Base-by-base conservation (phyloP, 495 filamentous ascomycete genomes). In the Extremus antarcticus region DNA sequence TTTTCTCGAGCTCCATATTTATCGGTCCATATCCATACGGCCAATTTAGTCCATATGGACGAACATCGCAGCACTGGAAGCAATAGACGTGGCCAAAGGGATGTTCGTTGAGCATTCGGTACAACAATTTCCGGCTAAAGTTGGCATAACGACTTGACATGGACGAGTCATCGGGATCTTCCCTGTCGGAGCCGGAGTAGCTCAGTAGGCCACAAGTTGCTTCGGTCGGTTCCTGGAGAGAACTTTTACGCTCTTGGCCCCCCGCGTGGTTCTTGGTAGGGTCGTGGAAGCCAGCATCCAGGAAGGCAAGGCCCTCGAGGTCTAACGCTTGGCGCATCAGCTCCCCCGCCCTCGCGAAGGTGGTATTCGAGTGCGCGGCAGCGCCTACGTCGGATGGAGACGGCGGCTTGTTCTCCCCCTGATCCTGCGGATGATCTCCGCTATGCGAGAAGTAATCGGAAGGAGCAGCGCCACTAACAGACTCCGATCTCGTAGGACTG, bases 291-390 rank as follows among this genome's bases (percentile, higher is more conserved):
- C 38, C 35, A 11, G 57, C 53, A 23, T 59, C 62, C n/a, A 64
- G 17, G 57, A 82, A 82, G 1, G 79, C 71, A 13, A 79, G 75
- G 9, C 78, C 61, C 24, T 70, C 71, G 8, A 83, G 45, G 49
- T 78, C 77, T 10, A 82, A 68, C 21, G 77, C 76, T 54, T 82
- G 75, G 2, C 76, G 74, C 10, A 84, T 70, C 0, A 84, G 59
- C 52, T 81, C 76, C 9, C 78, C 77, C 0, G 79, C 80, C 39
- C 78, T 73, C 23, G 70, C 66, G 52, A 82, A 80, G 17, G 76
- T 73, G 29, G 4, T 35, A 13, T 35, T 35, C 7, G 29, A 4
- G 13, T 35, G 4, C 7, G 29, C 29, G 29, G 29, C 29, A 35
- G 29, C 29, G 29, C 29, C 29, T 35, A 35, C 29, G 29, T 35